Evolutionary conservation across 2,329 filamentous ascomycete species (phyloP).

Genomic region (Aspergillus caelatus): DNA sequence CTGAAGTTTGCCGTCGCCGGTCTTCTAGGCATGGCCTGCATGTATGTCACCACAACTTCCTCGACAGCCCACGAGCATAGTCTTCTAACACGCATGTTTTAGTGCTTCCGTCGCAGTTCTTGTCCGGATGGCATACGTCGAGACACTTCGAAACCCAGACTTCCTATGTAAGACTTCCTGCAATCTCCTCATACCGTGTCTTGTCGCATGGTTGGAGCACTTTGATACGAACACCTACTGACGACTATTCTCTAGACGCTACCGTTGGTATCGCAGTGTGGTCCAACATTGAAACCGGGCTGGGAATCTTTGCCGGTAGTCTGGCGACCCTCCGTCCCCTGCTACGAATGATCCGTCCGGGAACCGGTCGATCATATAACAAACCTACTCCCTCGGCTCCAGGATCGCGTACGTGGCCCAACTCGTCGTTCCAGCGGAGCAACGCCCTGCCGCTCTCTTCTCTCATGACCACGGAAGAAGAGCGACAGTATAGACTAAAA

Average conservation of each 20-base stretch:
- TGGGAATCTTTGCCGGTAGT: slow-evolving; percentile 25
- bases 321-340: slow-evolving; percentile 25
- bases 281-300: slow-evolving; percentile 26
- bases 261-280: slow-evolving; percentile 24
- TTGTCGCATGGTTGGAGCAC: background rate
- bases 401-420: background rate
- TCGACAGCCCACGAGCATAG: too few relatives aligned
- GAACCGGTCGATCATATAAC: background rate
- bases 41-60: slow-evolving; percentile 14
- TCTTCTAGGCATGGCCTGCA: slow-evolving; percentile 24
- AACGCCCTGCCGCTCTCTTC: background rate
- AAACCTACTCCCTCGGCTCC: background rate
- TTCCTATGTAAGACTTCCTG: slow-evolving; percentile 21
- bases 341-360: slow-evolving; percentile 6
- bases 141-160: slow-evolving; percentile 16
- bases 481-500: background rate
- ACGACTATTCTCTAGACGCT: slow-evolving; percentile 12
- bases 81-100: background rate
- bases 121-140: slow-evolving; percentile 20
- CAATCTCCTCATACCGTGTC: background rate
- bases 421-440: background rate
- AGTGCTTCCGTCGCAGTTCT: slow-evolving; percentile 26
- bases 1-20: slow-evolving; percentile 21
- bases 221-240: background rate
- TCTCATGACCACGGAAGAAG: background rate